Conservation (phyloP, 257 asterid species). For the Solanum bulbocastanum region DNA sequence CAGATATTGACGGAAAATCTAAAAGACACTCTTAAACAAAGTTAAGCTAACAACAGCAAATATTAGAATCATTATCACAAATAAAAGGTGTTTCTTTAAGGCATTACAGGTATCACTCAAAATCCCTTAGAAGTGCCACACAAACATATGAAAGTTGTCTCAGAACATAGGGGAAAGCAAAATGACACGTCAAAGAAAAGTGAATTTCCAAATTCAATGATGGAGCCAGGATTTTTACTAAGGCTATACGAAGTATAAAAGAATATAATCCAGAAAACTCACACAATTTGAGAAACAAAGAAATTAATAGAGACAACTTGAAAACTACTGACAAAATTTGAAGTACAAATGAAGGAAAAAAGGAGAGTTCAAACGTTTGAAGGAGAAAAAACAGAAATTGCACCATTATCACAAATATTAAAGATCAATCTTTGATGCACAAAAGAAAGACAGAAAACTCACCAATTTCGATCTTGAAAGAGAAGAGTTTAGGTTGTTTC, state of each 20-base stretch:
- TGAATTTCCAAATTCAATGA: not conserved
- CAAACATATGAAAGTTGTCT: not conserved
- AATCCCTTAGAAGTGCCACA: not conserved
- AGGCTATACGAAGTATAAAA: no score
- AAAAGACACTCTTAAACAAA: not conserved
- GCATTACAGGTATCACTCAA: not conserved
- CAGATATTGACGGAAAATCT: not conserved
- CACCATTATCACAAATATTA: no score
- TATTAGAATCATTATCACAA: not conserved
- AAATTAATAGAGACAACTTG: no score
- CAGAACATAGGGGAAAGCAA: not conserved
- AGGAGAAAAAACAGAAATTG: no score
- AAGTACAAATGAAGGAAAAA: no score
- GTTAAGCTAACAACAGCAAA: not conserved
- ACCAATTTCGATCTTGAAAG: no score
- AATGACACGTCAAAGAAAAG: not conserved
- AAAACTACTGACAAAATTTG: no score
- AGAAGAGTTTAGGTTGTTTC: no score
- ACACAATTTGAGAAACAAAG: no score
- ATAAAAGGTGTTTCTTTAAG: not conserved
- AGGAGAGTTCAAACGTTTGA: no score
- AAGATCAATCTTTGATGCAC: no score
- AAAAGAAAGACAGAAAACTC: no score
- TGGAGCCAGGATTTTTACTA: not conserved
- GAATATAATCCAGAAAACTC: not conserved